Percentiles rank a stretch among this genome's conserved stretches.
These are phyloP conservation scores for Xanthoconium stramineum DNA, from an alignment of 768 basidiomycete species.

Conservation along the genomic window DNA sequence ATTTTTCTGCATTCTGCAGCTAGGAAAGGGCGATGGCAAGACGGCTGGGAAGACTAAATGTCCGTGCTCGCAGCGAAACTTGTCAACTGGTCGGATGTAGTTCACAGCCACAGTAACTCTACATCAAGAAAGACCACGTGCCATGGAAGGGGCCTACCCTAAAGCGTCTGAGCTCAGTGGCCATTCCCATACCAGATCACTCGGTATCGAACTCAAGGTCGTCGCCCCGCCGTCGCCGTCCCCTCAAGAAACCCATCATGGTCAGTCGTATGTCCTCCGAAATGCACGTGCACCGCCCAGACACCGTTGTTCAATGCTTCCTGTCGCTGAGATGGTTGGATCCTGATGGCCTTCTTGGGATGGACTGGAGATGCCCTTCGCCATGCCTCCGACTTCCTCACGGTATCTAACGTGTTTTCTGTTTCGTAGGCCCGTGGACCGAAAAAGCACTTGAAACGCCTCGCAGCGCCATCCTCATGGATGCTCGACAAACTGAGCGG, in stretches of 20 bases:
- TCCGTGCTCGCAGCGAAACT: conserved; percentile 1
- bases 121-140: conserved; percentile 20
- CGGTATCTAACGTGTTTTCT: conserved; percentile 14
- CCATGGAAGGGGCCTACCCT: conserved; percentile 19
- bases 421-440: conserved; percentile 85
- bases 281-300: neutral
- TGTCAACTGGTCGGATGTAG: neutral
- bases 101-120: conserved; percentile 11
- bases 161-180: conserved; percentile 6
- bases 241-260: conserved; percentile 32
- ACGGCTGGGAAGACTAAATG: neutral
- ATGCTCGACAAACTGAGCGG: conserved; percentile 99
- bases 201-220: conserved; percentile 23
- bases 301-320: neutral
- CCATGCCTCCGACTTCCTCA: neutral
- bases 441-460: conserved; percentile 98
- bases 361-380: conserved; percentile 11
- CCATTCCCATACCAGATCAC: neutral
- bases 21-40: neutral
- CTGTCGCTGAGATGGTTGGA: conserved; percentile 25
- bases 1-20: conserved; percentile 24
- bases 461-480: conserved; percentile 97
- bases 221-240: conserved; percentile 17
- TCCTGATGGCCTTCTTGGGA: conserved; percentile 18
- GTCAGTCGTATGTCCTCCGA: conserved; percentile 23